Conservation (phyloP, 1,284 basidiomycete genomes). For the Cutaneotrichosporon dermatis region DNA sequence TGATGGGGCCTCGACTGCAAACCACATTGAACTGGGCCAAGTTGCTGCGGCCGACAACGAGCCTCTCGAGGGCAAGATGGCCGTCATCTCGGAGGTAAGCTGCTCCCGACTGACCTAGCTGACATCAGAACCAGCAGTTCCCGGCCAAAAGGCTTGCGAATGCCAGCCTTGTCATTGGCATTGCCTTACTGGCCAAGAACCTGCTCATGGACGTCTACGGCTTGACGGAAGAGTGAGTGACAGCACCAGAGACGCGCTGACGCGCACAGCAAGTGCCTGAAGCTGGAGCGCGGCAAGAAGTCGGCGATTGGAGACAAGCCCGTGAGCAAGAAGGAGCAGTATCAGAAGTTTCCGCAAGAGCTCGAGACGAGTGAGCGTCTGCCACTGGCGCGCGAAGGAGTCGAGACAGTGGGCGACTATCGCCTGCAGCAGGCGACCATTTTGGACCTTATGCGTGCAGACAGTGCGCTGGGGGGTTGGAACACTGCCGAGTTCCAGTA, state of each 20-base stretch:
- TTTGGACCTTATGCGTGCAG: conserved; percentile 32
- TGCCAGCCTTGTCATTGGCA: conserved; percentile 65
- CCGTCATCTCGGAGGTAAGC: conserved; percentile 26
- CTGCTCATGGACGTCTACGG: conserved; percentile 75
- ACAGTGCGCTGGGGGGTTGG: conserved; percentile 28
- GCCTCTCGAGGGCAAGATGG: conserved; percentile 21
- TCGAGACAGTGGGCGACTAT: conserved; percentile 40
- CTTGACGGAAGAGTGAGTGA: conserved; percentile 72
- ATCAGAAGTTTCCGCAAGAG: conserved; percentile 10
- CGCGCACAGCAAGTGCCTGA: conserved; percentile 57
- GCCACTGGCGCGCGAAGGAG: conserved; percentile 27
- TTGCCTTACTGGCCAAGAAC: conserved; percentile 77
- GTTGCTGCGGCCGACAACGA: conserved; percentile 41
- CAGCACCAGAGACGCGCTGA: neutral
- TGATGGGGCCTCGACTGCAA: conserved; percentile 68
- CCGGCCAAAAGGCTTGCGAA: conserved; percentile 36
- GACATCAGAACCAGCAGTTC: conserved; percentile 23
- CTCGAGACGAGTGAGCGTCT: conserved; percentile 29
- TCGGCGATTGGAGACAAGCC: conserved; percentile 74
- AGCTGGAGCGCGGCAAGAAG: conserved; percentile 83
- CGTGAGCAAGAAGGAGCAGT: conserved; percentile 52
- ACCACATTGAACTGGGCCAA: conserved; percentile 46
- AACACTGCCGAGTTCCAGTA: neutral
- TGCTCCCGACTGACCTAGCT: neutral
- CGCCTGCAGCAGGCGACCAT: conserved; percentile 32